These are phyloP conservation scores for Neofusicoccum kwambonambiense DNA, from an alignment of 2,329 filamentous ascomycete species.

Conservation along the genomic window DNA sequence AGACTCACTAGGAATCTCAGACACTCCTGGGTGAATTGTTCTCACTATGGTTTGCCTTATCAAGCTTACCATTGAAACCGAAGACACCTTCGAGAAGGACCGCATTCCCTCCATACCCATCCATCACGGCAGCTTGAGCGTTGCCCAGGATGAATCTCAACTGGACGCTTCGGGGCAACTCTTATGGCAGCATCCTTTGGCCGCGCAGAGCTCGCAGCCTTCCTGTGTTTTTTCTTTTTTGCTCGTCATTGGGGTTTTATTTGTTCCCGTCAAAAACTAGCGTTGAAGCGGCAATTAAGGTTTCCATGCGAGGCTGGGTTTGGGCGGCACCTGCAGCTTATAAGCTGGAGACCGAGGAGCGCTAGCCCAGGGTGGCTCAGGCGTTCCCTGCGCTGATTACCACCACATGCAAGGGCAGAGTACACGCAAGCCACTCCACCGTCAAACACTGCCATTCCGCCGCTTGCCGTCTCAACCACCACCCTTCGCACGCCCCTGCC, in stretches of 20 bases:
- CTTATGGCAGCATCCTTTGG: neutral
- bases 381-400: neutral
- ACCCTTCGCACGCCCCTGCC: neutral
- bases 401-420: neutral
- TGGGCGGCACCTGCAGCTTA: neutral
- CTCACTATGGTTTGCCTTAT: too few species aligned
- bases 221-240: neutral
- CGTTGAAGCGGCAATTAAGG: too few species aligned
- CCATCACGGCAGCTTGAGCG: too few species aligned
- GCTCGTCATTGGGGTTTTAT: too few species aligned
- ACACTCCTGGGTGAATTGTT: too few species aligned
- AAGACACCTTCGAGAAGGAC: neutral
- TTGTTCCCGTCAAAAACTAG: too few species aligned
- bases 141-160: neutral
- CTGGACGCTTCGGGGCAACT: neutral
- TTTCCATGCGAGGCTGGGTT: neutral
- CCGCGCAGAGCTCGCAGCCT: neutral
- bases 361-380: neutral
- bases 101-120: too few species aligned
- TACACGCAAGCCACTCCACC: slow-evolving; percentile 5
- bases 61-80: neutral
- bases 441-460: neutral
- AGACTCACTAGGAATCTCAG: too few species aligned
- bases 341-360: neutral
- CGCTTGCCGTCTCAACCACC: neutral